A percentile compares a stretch with the other conserved stretches of the same genome.
These are phyloP conservation scores for Rhazya stricta DNA, from an alignment of 257 asterid genomes.

Conservation along the genomic window DNA sequence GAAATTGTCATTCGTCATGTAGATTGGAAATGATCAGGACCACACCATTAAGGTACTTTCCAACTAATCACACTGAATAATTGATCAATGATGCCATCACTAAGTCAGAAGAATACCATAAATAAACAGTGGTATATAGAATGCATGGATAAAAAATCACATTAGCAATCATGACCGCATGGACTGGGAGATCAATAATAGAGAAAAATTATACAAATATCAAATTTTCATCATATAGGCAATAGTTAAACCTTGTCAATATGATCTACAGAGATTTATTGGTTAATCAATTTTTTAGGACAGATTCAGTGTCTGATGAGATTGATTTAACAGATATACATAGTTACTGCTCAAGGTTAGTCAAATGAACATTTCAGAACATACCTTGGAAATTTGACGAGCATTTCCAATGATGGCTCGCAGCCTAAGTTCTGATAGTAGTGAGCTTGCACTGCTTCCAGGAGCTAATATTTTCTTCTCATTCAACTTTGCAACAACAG, in stretches of 20 bases:
- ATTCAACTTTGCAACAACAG: slow-evolving; percentile 30
- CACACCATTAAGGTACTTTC: slow-evolving; percentile 17
- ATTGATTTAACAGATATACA: slow-evolving; percentile 2
- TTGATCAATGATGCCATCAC: slow-evolving; percentile 8
- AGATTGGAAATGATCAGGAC: slow-evolving; percentile 18
- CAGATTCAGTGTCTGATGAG: neutral
- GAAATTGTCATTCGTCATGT: too few species aligned
- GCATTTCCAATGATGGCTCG: slow-evolving; percentile 42
- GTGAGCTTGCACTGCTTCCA: slow-evolving; percentile 32
- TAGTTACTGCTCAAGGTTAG: neutral
- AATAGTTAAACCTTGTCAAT: neutral
- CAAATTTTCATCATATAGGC: neutral
- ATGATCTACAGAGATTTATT: neutral
- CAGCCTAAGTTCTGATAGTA: slow-evolving; percentile 36
- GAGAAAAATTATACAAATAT: neutral
- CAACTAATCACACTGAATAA: slow-evolving; percentile 22
- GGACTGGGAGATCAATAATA: neutral
- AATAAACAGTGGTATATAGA: slow-evolving; percentile 13
- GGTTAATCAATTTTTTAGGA: neutral
- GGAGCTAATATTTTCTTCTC: slow-evolving; percentile 36
- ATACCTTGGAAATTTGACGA: slow-evolving; percentile 39
- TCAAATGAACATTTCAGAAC: neutral
- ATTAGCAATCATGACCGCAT: neutral
- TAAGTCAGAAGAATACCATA: neutral
- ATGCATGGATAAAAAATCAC: neutral